Base-by-base conservation (phyloP, 192 early-diverging fungal species). In the Coemansia sp. region DNA sequence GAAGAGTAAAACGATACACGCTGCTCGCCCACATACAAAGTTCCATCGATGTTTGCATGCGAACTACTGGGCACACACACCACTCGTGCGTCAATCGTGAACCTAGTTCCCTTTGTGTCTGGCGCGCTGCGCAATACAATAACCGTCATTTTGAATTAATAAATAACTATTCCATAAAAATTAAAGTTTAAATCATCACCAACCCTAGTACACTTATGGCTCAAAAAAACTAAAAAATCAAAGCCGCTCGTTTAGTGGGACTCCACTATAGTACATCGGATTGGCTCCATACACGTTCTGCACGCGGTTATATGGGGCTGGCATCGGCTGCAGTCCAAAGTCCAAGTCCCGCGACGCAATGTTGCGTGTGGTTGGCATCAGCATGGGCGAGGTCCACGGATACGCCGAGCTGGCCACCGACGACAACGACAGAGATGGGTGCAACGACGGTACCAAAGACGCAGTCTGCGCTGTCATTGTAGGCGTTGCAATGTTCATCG, bases 11-110 rank as follows among this genome's bases (percentile, higher is more conserved):
- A 70, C 22, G 66, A 31, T 7, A 66, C 57, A n/a, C 40, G 57
- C 12, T 55, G 46, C 38, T 67, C 57, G 57, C 65, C 38, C 21
- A 68, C 44, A 46, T 67, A 68, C 10, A 77, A 19, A 2, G 56
- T 57, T 9, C 74, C 74, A 11, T 28, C 52, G 17, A 3, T 19
- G 22, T 15, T 21, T 7, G 36, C n/a, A 17, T 22, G 11, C 5
- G 49, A 28, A 25, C 59, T 70, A 12, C 60, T 42, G n/a, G 74
- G 74, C 20, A 63, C 68, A 51, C 64, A 60, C 6, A 40, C 31
- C 34, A 70, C 25, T 22, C 44, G 51, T 10, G 49, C 6, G 22
- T 25, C 31, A 2, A 48, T 60, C 14, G 50, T 54, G 40, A 60
- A 57, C 3, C 40, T 15, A 38, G 22, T 25, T 5, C 15, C 23